Evolutionary conservation across 2,329 filamentous ascomycete species (phyloP).

Genomic region (Lecanicillium sp.): DNA sequence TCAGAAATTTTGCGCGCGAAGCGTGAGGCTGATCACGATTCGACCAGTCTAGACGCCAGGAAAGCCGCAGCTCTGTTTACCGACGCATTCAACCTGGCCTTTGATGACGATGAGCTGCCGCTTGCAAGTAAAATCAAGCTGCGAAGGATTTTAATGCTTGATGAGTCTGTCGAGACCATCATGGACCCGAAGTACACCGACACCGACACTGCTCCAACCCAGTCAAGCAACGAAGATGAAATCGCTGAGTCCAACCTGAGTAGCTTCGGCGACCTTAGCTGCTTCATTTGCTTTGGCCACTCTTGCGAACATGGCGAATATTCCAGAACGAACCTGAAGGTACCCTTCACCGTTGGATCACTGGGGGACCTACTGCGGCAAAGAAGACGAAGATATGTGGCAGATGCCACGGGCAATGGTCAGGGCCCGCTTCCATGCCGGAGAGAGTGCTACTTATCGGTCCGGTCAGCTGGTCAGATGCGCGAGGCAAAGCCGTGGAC

Average conservation of each 20-base stretch:
- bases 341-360: conserved; percentile 36
- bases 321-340: conserved; percentile 46
- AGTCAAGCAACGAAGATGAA: conserved; percentile 31
- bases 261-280: conserved; percentile 51
- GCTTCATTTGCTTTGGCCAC: conserved; percentile 53
- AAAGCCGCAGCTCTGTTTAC: conserved; percentile 45
- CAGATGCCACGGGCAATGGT: neutral
- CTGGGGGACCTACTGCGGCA: conserved; percentile 6
- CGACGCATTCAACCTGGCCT: conserved; percentile 51
- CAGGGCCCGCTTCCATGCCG: neutral
- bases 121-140: conserved; percentile 38
- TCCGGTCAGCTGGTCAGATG: neutral
- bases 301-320: conserved; percentile 58
- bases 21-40: conserved; percentile 32
- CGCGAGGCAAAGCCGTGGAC: conserved; percentile 32
- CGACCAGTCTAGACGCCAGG: conserved; percentile 33
- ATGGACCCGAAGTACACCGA: conserved; percentile 49
- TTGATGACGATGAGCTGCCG: conserved; percentile 31
- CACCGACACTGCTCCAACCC: conserved; percentile 35
- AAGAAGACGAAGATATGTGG: neutral
- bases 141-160: conserved; percentile 46
- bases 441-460: neutral
- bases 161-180: conserved; percentile 48
- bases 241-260: conserved; percentile 43
- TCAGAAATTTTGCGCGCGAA: conserved; percentile 44